A percentile compares a stretch with the other conserved stretches of the same genome.
Conservation (phyloP, 163 green algal species). For the Coccomyxa subellipsoidea region DNA sequence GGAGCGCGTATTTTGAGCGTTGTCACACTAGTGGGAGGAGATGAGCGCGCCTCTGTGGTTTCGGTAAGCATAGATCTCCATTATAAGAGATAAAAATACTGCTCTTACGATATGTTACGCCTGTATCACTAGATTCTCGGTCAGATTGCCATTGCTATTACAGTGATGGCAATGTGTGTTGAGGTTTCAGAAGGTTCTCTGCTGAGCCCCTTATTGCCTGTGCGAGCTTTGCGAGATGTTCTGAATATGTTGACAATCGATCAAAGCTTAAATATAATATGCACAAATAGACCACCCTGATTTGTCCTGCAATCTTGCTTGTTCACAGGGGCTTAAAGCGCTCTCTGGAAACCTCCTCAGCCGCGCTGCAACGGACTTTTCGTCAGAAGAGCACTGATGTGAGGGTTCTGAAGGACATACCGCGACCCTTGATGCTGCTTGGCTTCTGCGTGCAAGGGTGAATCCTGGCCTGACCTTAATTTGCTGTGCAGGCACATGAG, state of each 20-base stretch:
- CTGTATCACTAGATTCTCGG: no score
- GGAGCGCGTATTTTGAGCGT: background rate
- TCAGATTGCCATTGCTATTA: no score
- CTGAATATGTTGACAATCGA: no score
- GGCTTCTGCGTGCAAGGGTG: background rate
- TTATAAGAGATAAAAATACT: no score
- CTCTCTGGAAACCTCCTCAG: background rate
- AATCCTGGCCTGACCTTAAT: background rate
- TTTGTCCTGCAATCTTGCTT: background rate
- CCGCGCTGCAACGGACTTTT: background rate
- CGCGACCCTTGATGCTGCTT: background rate
- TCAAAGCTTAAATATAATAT: background rate
- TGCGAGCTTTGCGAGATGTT: no score
- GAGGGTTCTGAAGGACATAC: background rate
- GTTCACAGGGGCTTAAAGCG: background rate
- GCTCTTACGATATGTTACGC: background rate
- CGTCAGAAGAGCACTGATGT: background rate
- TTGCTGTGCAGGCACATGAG: constrained; percentile 12
- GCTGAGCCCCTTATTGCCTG: no score
- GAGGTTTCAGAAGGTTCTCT: no score
- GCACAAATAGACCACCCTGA: background rate
- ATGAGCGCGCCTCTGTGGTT: constrained; percentile 7
- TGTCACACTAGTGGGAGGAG: background rate
- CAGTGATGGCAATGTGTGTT: no score
- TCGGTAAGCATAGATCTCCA: background rate